Evolutionary conservation across 148 eudicot genomes (phyloP).

Genomic region (Spergularia marina): DNA sequence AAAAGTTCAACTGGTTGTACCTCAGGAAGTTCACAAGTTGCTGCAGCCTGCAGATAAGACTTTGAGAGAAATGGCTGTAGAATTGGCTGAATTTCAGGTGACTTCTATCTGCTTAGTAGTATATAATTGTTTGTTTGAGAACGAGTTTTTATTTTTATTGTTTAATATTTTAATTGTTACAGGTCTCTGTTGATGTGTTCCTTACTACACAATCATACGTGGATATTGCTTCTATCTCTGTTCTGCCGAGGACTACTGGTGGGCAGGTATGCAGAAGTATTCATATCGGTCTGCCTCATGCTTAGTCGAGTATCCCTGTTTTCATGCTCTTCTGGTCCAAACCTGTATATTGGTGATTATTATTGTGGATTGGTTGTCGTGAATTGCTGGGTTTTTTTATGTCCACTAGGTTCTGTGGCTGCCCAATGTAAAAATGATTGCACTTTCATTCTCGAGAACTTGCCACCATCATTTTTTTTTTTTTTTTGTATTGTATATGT

Average conservation of each 20-base stretch:
- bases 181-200: conserved; percentile 96
- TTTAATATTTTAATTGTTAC: conserved; percentile 18
- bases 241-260: conserved; percentile 92
- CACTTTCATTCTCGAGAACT: no score
- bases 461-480: no score
- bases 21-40: conserved; percentile 86
- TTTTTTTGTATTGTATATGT: no score
- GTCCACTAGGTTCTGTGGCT: no score
- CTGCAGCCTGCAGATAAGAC: conserved; percentile 91
- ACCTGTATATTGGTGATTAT: no score
- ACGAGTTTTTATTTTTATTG: not conserved
- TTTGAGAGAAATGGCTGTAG: conserved; percentile 84
- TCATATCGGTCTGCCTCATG: not conserved
- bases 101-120: conserved; percentile 8
- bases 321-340: not conserved
- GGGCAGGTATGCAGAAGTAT: conserved; percentile 63
- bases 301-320: not conserved
- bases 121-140: not conserved
- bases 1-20: conserved; percentile 11
- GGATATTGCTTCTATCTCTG: conserved; percentile 89
- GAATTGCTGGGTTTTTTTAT: no score
- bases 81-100: conserved; percentile 97
- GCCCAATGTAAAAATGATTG: no score
- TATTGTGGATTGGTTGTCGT: no score
- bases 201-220: conserved; percentile 83